Conservation (phyloP, 2,329 filamentous ascomycete genomes). For the Nemania sp. region DNA sequence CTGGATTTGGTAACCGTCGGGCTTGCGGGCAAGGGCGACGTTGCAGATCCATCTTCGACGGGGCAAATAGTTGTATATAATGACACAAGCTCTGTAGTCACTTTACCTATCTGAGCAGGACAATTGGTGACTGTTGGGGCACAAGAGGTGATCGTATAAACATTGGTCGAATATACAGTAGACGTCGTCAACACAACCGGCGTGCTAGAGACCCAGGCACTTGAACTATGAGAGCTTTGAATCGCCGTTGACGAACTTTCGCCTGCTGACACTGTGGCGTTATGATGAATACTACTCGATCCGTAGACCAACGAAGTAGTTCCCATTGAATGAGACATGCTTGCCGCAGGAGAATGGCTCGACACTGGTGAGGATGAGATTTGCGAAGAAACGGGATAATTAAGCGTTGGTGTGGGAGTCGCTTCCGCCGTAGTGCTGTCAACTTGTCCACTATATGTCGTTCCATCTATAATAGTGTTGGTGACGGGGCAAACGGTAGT, state of each 20-base stretch:
- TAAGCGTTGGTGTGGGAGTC: slow-evolving; percentile 11
- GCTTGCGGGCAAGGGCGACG: not conserved
- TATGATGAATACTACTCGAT: slow-evolving; percentile 39
- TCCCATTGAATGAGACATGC: slow-evolving; percentile 28
- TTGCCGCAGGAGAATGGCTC: slow-evolving; percentile 8
- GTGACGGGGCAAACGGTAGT: slow-evolving; percentile 52
- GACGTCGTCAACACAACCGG: slow-evolving; percentile 43
- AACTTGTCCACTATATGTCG: slow-evolving; percentile 42
- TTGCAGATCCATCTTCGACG: slow-evolving; percentile 39
- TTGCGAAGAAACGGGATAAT: slow-evolving; percentile 17
- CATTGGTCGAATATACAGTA: slow-evolving; percentile 48
- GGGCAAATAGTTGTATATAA: slow-evolving; percentile 51
- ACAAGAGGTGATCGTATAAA: slow-evolving; percentile 49
- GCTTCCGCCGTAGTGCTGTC: slow-evolving; percentile 23
- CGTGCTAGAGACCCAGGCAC: slow-evolving; percentile 24
- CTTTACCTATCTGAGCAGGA: slow-evolving; percentile 44
- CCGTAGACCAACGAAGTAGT: slow-evolving; percentile 36
- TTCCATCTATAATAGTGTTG: slow-evolving; percentile 48
- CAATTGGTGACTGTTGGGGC: slow-evolving; percentile 46
- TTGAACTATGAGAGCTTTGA: slow-evolving; percentile 29
- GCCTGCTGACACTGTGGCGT: slow-evolving; percentile 32
- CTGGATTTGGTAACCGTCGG: slow-evolving; percentile 1
- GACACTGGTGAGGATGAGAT: slow-evolving; percentile 3
- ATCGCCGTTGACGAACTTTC: slow-evolving; percentile 19
- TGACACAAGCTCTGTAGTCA: slow-evolving; percentile 49